Conservation (phyloP, 2,329 filamentous ascomycete genomes). For the Xylariomycetidae sp. region DNA sequence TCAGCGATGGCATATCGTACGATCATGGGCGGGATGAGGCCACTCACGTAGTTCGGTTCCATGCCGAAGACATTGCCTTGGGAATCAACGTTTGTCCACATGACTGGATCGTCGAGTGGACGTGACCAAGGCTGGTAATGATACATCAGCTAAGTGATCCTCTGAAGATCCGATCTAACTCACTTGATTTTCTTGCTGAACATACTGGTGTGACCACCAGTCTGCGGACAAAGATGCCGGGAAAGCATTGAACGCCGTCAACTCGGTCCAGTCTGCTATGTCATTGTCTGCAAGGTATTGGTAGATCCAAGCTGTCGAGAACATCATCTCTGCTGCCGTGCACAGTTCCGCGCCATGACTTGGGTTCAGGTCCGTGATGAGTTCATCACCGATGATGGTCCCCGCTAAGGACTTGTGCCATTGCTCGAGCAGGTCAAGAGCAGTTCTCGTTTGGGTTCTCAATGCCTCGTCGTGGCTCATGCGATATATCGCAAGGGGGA, state of each 20-base stretch:
- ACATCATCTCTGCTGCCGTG: conserved; percentile 24
- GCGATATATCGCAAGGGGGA: conserved; percentile 35
- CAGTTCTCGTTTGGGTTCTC: conserved; percentile 30
- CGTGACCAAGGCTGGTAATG: conserved; percentile 35
- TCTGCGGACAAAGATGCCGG: conserved; percentile 45
- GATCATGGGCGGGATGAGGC: not conserved
- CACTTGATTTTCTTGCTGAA: conserved; percentile 48
- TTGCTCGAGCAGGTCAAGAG: conserved; percentile 30
- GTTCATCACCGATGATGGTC: conserved; percentile 37
- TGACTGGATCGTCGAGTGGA: conserved; percentile 27
- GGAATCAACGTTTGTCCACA: conserved; percentile 41
- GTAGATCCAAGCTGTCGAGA: conserved; percentile 26
- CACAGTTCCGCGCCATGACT: conserved; percentile 30
- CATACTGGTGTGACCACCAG: conserved; percentile 52
- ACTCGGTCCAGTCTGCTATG: conserved; percentile 43
- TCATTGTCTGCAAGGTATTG: conserved; percentile 22
- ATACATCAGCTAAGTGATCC: not conserved
- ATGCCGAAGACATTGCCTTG: conserved; percentile 45
- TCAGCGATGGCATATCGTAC: conserved; percentile 3
- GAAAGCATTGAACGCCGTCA: conserved; percentile 47
- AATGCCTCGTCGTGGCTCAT: conserved; percentile 33
- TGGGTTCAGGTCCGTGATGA: conserved; percentile 32
- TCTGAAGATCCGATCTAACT: no score
- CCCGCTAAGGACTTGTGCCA: conserved; percentile 37
- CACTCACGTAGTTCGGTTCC: conserved; percentile 40